Conservation (phyloP, 2,329 filamentous ascomycete genomes). For the Fusarium sp. region DNA sequence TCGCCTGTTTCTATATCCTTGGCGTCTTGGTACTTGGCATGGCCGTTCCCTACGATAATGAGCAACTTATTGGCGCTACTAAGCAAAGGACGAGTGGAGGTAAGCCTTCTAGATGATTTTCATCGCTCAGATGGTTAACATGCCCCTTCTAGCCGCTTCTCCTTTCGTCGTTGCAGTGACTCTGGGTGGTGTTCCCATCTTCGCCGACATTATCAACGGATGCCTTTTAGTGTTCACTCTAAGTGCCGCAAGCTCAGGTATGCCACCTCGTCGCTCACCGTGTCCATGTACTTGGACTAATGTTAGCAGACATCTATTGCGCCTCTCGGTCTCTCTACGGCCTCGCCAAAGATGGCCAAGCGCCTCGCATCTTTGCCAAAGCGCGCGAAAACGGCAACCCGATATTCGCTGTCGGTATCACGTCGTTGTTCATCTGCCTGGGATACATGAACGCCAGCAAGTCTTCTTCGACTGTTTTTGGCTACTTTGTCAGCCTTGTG, state of each 20-base stretch:
- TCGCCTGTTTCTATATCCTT: conserved; percentile 40
- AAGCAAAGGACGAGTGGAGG: conserved; percentile 24
- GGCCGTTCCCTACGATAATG: conserved; percentile 39
- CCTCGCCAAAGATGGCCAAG: conserved; percentile 52
- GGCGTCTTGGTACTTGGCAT: conserved; percentile 38
- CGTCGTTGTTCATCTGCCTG: conserved; percentile 48
- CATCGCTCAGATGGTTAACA: too few species aligned
- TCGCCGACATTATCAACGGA: conserved; percentile 40
- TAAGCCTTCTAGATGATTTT: not conserved
- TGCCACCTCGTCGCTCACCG: not conserved
- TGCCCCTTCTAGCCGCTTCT: conserved; percentile 19
- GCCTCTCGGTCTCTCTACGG: conserved; percentile 52
- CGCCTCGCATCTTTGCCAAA: conserved; percentile 40
- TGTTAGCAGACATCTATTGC: conserved; percentile 44
- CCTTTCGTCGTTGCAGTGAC: conserved; percentile 41
- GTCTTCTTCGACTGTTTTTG: conserved; percentile 48
- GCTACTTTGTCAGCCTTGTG: conserved; percentile 55
- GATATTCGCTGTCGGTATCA: conserved; percentile 49
- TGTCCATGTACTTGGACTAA: not conserved
- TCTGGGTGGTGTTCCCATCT: conserved; percentile 25
- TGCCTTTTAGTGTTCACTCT: conserved; percentile 38
- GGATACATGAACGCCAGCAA: conserved; percentile 54
- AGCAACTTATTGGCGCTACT: conserved; percentile 15
- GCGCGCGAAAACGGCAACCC: conserved; percentile 53
- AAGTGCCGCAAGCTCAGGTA: conserved; percentile 36